A percentile compares a stretch with the other conserved stretches of the same genome.
Conservation (phyloP, 2,329 filamentous ascomycete genomes). For the Colletotrichum sp. region DNA sequence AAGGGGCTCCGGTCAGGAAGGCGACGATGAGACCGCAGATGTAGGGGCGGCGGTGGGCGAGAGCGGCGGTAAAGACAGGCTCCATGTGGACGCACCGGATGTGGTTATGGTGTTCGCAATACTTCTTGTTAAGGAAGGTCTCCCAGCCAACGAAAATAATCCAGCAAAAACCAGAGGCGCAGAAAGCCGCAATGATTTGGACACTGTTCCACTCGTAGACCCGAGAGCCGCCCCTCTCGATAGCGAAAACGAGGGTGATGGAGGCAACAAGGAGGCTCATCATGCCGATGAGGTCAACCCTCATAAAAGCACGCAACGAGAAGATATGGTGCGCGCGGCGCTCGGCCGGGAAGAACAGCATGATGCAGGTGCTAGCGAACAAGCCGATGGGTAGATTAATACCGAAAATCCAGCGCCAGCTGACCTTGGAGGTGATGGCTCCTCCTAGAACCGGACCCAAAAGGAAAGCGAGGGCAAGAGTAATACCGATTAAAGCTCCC, state of each 20-base stretch:
- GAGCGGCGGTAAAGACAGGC: conserved; percentile 59
- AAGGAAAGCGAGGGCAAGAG: conserved; percentile 62
- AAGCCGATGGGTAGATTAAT: conserved; percentile 63
- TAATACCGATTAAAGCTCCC: conserved; percentile 59
- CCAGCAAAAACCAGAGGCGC: conserved; percentile 53
- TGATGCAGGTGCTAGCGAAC: conserved; percentile 49
- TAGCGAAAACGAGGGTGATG: conserved; percentile 57
- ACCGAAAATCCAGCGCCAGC: conserved; percentile 66
- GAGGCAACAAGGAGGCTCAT: conserved; percentile 55
- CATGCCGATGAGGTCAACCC: conserved; percentile 59
- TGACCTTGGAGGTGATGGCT: conserved; percentile 54
- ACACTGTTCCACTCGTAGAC: conserved; percentile 56
- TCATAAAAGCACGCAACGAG: conserved; percentile 47
- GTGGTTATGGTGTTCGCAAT: conserved; percentile 1
- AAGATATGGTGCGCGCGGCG: conserved; percentile 35
- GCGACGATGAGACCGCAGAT: conserved; percentile 56
- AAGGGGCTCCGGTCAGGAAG: conserved; percentile 61
- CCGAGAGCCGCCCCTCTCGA: conserved; percentile 62
- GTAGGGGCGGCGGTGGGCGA: conserved; percentile 55
- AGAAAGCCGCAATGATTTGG: conserved; percentile 54
- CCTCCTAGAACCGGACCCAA: conserved; percentile 65
- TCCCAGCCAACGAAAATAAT: conserved; percentile 58
- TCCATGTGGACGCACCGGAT: conserved; percentile 40
- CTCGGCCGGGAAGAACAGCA: conserved; percentile 50
- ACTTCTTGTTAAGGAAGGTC: conserved; percentile 30